These are phyloP conservation scores for Coemansia umbellata DNA, from an alignment of 192 early-diverging fungal genomes.

Conservation along the genomic window DNA sequence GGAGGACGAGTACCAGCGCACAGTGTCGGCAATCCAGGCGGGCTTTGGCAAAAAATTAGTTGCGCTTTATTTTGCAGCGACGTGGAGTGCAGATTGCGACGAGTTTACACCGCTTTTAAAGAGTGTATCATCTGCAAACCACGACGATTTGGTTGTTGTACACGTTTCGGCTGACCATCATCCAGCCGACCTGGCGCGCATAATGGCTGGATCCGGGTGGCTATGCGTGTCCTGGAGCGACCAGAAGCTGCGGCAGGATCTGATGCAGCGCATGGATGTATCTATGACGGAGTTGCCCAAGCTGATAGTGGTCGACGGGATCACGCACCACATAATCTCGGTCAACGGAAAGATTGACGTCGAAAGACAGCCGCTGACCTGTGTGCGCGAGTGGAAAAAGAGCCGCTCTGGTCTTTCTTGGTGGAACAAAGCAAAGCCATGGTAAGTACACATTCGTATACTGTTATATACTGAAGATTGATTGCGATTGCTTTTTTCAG, in stretches of 20 bases:
- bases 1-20: slow-evolving; percentile 41
- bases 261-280: slow-evolving; percentile 34
- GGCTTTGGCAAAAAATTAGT: slow-evolving; percentile 28
- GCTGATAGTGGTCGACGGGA: slow-evolving; percentile 37
- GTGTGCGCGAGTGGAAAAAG: slow-evolving; percentile 41
- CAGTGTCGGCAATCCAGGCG: slow-evolving; percentile 19
- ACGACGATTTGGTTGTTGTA: slow-evolving; percentile 32
- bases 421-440: slow-evolving; percentile 42
- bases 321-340: slow-evolving; percentile 37
- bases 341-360: slow-evolving; percentile 13
- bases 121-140: slow-evolving; percentile 24
- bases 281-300: slow-evolving; percentile 27
- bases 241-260: slow-evolving; percentile 25
- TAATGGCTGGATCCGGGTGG: slow-evolving; percentile 42
- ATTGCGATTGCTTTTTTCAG: no score
- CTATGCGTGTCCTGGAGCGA: slow-evolving; percentile 45
- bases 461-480: no score
- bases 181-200: slow-evolving; percentile 42
- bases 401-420: slow-evolving; percentile 37
- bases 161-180: slow-evolving; percentile 43
- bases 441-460: slow-evolving; percentile 22
- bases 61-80: slow-evolving; percentile 42
- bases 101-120: slow-evolving; percentile 38
- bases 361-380: slow-evolving; percentile 39
- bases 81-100: slow-evolving; percentile 51